Evolutionary conservation across 2,329 filamentous ascomycete genomes (phyloP), one percentile per base, ranked within the genome.

Genomic region (Colletotrichum melonis): DNA sequence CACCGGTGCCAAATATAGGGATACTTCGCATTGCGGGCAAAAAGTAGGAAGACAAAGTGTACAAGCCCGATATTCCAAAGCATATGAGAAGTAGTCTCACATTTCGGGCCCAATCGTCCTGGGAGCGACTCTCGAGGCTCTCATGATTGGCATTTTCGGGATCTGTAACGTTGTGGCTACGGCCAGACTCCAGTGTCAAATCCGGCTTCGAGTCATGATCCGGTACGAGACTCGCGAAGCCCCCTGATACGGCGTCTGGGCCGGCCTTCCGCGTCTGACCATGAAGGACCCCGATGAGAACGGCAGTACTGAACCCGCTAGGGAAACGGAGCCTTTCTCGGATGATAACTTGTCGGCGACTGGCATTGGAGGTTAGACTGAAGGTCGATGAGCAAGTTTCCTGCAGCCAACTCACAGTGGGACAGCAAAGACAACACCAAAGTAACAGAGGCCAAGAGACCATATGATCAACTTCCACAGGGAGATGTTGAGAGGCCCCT

Each of bases 391-490:
- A n/a, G 16, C 56, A 28, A 19, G n/a, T 5, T 38, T 30, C 24
- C 55, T 5, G 55, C n/a, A 11, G 65, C 30, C 69, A 19, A 77
- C 85, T 83, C 81, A 88, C 87, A 98, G 80, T 1, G 97, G 97
- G 16, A 99, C 96, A 0, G 95, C 97, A 84, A 99, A 98, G 1
- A 98, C 92, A 1, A 98, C 97, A 0, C 97, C 97, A 80, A 99
- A 99, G 79, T 98, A 96, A 80, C 95, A 98, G 19, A 99, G 90
- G 0, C 97, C 97, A 67, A 99, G 82, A 30, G 95, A 94, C 97
- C 97, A 99, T 8, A 98, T 82, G 7, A 98, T 91, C 75, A 98
- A 84, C 81, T 95, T 95, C 86, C 91, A 90, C 49, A 94, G 88
- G 46, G 91, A 90, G 57, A 98, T 84, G 67, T 89, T 86, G 22